A percentile compares a stretch with the other conserved stretches of the same genome.
Conservation (phyloP, 1,284 basidiomycete genomes). For the Cryptococcus wingfieldii region DNA sequence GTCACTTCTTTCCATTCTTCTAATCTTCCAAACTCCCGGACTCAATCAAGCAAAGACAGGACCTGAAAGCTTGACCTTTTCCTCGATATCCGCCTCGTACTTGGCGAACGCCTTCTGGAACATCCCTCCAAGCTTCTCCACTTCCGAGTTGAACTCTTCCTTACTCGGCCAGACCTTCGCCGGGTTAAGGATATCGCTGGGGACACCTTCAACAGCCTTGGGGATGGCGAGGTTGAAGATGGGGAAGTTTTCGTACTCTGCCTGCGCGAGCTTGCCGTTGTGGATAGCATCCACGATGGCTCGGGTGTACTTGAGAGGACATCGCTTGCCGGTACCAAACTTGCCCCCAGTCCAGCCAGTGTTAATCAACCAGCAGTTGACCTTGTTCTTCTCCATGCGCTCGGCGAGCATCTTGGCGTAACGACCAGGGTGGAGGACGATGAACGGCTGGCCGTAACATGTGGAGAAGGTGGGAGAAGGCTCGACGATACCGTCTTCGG, state of each 20-base stretch:
- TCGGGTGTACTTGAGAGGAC: constrained; percentile 92
- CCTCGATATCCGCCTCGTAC: constrained; percentile 77
- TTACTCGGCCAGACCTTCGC: constrained; percentile 76
- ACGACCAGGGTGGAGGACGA: constrained; percentile 89
- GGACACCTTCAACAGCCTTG: constrained; percentile 72
- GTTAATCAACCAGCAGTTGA: constrained; percentile 98
- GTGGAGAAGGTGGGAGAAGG: constrained; percentile 99
- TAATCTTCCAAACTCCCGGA: neutral
- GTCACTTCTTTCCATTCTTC: too few relatives aligned
- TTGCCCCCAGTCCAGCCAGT: constrained; percentile 97
- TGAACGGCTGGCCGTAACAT: constrained; percentile 98
- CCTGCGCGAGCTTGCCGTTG: constrained; percentile 80
- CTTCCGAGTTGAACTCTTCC: constrained; percentile 77
- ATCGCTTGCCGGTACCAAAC: constrained; percentile 84
- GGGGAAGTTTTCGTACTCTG: constrained; percentile 78
- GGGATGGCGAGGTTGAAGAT: constrained; percentile 79
- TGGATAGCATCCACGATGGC: constrained; percentile 97
- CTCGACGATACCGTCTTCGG: constrained; percentile 95
- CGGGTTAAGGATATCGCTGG: constrained; percentile 83
- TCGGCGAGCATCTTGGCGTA: constrained; percentile 98
- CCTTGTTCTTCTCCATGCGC: constrained; percentile 85
- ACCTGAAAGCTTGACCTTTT: constrained; percentile 72
- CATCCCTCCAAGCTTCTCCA: constrained; percentile 82
- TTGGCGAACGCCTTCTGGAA: constrained; percentile 86
- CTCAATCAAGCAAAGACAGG: constrained; percentile 50